Base-by-base conservation (phyloP, 305 asterid species). In the Ajuga reptans region DNA sequence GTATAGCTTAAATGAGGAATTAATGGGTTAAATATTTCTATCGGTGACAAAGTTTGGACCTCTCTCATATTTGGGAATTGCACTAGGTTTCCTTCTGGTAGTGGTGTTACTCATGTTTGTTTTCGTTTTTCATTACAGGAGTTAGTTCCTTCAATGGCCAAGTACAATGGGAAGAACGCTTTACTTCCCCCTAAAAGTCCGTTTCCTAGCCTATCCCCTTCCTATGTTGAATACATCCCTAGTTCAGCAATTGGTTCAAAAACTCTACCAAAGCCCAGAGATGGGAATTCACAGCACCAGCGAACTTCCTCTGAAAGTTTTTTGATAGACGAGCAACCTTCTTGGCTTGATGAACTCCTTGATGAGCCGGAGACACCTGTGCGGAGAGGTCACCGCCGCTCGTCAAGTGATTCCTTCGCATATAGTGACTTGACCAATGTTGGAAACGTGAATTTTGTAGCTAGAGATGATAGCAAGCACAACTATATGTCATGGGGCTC, bases 341-440 rank as follows among this genome's bases (percentile, higher is more conserved):
- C 90, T 36, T 90, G 98, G 98, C 89, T 92, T 49, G 95, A 92
- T 39, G 98, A 90, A 66, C 96, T 92, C 62, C 92, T 92, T 3
- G 80, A 87, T 75, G 98, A 90, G 81, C 96, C 96, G 37, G 98
- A 92, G 65, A 84, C 91, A 12, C 95, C 86, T 45, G 89, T 84
- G 9, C 83, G 85, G 10, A 84, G 74, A 78, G 81, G 79, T 43
- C 98, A 92, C 75, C 91, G 95, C 5, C 95, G 98, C 56, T 84
- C 98, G 18, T 85, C 95, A 29, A 92, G 97, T 76, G 98, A 92
- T 71, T 88, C 94, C 18, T 86, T 87, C 65, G 85, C 98, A 54
- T 92, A 84, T 77, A 63, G 76, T 61, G 98, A 91, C 68, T 33
- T 78, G 14, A 70, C 80, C 68, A 81, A 75, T 71, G 53, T 71